These are phyloP conservation scores for Leucaena leucocephala DNA, from an alignment of 306 rosid genomes.

Conservation along the genomic window DNA sequence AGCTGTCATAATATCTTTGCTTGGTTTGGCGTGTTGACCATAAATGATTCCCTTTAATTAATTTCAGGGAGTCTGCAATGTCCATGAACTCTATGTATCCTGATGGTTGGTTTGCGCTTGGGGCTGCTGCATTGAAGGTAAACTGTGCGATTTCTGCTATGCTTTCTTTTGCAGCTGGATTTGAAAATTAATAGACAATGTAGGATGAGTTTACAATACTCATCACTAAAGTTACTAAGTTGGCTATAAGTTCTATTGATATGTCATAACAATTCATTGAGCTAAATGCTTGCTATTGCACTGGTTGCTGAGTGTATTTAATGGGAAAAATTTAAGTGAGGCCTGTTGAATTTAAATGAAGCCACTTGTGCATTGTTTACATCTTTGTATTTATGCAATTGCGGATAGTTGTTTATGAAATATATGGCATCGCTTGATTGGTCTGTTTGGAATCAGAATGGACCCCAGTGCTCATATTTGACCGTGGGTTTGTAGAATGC, in stretches of 20 bases:
- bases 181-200: slow-evolving; percentile 14
- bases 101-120: slow-evolving; percentile 97
- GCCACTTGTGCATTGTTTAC: slow-evolving; percentile 23
- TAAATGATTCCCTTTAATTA: slow-evolving; percentile 13
- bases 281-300: slow-evolving; percentile 8
- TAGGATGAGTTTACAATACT: slow-evolving; percentile 15
- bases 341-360: slow-evolving; percentile 28
- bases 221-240: slow-evolving; percentile 2
- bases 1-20: slow-evolving; percentile 10
- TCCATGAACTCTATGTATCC: slow-evolving; percentile 90
- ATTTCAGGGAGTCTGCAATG: slow-evolving; percentile 95
- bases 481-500: slow-evolving; percentile 8
- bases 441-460: slow-evolving; percentile 25
- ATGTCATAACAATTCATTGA: slow-evolving; percentile 2
- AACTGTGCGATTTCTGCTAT: slow-evolving; percentile 31
- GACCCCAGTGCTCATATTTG: slow-evolving; percentile 16
- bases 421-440: slow-evolving; percentile 28
- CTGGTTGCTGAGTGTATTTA: background rate
- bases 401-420: slow-evolving; percentile 7
- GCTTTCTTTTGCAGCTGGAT: slow-evolving; percentile 22
- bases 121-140: slow-evolving; percentile 98
- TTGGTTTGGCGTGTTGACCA: slow-evolving; percentile 28
- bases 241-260: slow-evolving; percentile 13
- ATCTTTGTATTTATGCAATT: slow-evolving; percentile 14
- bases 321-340: slow-evolving; percentile 19